A percentile compares a stretch with the other conserved stretches of the same genome.
These are phyloP conservation scores for Citrullus colocynthis DNA, from an alignment of 306 rosid species.

Conservation along the genomic window DNA sequence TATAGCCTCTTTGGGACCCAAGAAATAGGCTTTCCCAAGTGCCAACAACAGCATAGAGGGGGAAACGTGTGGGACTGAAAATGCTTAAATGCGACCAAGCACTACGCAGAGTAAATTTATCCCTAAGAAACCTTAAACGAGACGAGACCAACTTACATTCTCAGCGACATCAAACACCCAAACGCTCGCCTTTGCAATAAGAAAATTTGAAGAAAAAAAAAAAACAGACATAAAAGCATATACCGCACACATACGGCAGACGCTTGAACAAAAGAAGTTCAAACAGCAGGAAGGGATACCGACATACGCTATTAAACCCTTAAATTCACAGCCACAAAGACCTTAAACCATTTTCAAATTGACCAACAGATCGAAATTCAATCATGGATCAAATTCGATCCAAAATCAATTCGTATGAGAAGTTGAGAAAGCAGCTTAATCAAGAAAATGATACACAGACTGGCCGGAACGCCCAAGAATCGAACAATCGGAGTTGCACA, in stretches of 20 bases:
- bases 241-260: not conserved
- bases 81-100: not conserved
- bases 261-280: not conserved
- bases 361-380: not conserved
- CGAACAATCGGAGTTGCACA: not conserved
- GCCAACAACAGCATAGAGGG: not conserved
- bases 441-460: not conserved
- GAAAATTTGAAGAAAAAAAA: not conserved
- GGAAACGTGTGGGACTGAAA: not conserved
- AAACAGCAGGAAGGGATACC: not conserved
- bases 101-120: not conserved
- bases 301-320: not conserved
- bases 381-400: not conserved
- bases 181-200: not conserved
- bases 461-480: not conserved
- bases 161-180: not conserved
- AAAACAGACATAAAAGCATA: not conserved
- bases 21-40: not conserved
- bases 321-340: not conserved
- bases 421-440: not conserved
- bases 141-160: not conserved
- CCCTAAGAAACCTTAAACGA: not conserved
- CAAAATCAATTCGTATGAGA: not conserved
- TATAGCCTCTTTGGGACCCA: not conserved
- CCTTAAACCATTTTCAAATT: not conserved